phyloP scores from a whole-genome alignment of 2,329 filamentous ascomycete species.

The Stemphylium vesicarium region DNA sequence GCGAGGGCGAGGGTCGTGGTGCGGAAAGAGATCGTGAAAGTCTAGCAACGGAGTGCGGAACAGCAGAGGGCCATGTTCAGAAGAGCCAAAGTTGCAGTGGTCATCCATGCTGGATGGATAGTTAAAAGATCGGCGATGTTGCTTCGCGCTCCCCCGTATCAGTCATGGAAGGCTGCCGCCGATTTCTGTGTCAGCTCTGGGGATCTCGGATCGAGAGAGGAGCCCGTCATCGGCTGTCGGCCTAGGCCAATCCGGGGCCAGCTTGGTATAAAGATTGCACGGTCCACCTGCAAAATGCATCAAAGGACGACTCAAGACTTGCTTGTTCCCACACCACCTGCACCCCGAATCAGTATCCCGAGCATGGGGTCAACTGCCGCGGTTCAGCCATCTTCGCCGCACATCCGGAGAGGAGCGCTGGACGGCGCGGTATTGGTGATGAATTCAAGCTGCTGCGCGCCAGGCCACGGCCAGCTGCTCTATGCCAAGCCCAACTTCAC shows the following conservation, averaged over 20 bases:
- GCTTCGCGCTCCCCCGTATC: conserved; percentile 20
- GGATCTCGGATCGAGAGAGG: conserved; percentile 28
- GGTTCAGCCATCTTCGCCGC: not conserved
- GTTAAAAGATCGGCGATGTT: conserved; percentile 30
- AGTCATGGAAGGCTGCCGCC: conserved; percentile 19
- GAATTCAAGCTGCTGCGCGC: too few species aligned
- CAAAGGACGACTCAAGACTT: conserved; percentile 7
- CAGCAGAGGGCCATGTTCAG: conserved; percentile 13
- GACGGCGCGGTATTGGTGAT: not conserved
- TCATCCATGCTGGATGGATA: conserved; percentile 27
- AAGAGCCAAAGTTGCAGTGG: conserved; percentile 22
- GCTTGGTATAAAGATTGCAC: conserved; percentile 13
- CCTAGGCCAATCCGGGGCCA: conserved; percentile 17
- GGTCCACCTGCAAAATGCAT: conserved; percentile 7
- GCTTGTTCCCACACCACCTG: conserved; percentile 10
- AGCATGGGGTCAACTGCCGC: conserved; percentile 2
- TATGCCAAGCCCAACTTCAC: conserved; percentile 1
- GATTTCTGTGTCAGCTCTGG: conserved; percentile 28
- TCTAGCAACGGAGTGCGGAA: not conserved
- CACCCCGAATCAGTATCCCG: conserved; percentile 9
- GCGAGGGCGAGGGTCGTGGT: conserved; percentile 2
- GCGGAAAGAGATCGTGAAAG: conserved; percentile 3
- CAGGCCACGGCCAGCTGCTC: not conserved
- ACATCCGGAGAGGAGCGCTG: not conserved
- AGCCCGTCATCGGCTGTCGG: conserved; percentile 20